Evolutionary conservation across 768 basidiomycete species (phyloP), one percentile per base, ranked within the genome.

Genomic region (Rhizopogon vinicolor): DNA sequence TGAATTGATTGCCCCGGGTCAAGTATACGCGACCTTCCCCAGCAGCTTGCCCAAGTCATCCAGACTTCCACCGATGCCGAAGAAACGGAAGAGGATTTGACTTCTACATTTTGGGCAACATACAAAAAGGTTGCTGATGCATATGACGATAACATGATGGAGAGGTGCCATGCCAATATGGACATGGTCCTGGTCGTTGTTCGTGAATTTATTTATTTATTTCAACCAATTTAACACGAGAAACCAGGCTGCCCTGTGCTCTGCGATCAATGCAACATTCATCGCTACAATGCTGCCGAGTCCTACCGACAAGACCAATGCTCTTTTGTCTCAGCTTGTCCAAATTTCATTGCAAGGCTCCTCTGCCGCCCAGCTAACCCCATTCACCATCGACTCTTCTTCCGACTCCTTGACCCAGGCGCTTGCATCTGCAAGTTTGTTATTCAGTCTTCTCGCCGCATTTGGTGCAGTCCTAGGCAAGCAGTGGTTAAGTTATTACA

Each of bases 381-480:
- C 13, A 19, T 58, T 52, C 52, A 54, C 25, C 10, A 52, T 45
- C 3, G 22, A 52, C 9, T 12, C 40, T 35, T 28, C n/a, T 19
- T 48, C 44, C 18, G 37, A 28, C 31, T 41, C 43, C 44, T 51
- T 48, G 37, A 43, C 52, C 16, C 59, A 62, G 33, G 39, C 35
- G 18, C 42, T 60, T 16, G 31, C 43, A 19, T 60, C 59, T 37
- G 44, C 52, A 5, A 60, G 59, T 33, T 44, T 60, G 33, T n/a
- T 58, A 14, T 28, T 33, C n/a, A 53, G 51, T 31, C 52, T 60
- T 19, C 43, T 54, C 39, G 58, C 59, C 3, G 59, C 59, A 3
- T 18, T 54, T 9, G 51, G 57, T 31, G 59, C 59, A 14, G 44
- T 59, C 14, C n/a, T 60, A 5, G 59, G 58, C 12, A 60, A 59